Conservation (phyloP, 345 rosid genomes). For the Hibiscus tridactylites region DNA sequence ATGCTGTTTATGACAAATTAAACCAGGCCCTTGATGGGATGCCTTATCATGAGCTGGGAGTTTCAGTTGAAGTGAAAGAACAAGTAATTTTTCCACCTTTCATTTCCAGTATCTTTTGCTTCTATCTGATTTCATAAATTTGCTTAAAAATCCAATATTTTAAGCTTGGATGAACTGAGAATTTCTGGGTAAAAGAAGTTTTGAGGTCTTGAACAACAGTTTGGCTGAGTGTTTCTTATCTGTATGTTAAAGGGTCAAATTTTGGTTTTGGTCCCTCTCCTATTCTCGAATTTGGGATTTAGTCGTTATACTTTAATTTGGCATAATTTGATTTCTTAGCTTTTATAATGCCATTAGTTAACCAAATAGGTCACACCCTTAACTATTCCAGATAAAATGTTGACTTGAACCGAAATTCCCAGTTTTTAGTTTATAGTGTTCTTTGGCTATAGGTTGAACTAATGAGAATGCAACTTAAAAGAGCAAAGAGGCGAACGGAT, state of each 20-base stretch:
- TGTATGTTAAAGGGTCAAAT: not conserved
- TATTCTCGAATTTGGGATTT: no score
- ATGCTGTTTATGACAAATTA: slow-evolving; percentile 39
- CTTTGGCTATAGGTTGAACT: slow-evolving; percentile 38
- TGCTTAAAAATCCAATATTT: not conserved
- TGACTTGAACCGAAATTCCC: not conserved
- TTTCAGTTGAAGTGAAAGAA: slow-evolving; percentile 53
- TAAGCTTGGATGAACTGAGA: not conserved
- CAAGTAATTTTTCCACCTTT: slow-evolving; percentile 27
- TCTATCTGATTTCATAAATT: not conserved
- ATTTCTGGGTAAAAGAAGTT: not conserved
- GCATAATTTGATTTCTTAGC: no score
- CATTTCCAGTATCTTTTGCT: not conserved
- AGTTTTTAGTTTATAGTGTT: not conserved
- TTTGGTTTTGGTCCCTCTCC: no score
- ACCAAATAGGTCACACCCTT: no score
- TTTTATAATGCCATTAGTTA: no score
- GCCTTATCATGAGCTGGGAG: slow-evolving; percentile 36
- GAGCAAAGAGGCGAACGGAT: slow-evolving; percentile 47
- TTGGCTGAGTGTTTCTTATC: no score
- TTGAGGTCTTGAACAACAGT: no score
- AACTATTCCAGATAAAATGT: not conserved
- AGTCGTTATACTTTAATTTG: no score
- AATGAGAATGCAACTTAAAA: slow-evolving; percentile 40
- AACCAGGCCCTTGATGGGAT: slow-evolving; percentile 40